A percentile compares a stretch with the other conserved stretches of the same genome.
These are phyloP conservation scores for Yamadazyma spencermartinsiae DNA, from an alignment of 1,139 yeast species.

Conservation along the genomic window DNA sequence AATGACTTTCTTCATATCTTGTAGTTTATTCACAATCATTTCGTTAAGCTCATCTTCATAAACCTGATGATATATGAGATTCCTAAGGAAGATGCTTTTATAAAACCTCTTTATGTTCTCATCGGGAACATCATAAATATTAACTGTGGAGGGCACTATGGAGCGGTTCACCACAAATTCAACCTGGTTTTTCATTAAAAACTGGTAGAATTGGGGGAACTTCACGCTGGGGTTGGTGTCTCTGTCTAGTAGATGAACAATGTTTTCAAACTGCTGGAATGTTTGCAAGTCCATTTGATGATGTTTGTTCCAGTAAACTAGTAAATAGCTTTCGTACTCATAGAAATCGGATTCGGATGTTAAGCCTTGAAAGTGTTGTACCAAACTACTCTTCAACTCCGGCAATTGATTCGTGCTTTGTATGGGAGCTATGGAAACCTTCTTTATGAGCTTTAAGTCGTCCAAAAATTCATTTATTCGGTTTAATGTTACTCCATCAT, in stretches of 20 bases:
- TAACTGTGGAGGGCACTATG: background rate
- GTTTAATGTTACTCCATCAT: background rate
- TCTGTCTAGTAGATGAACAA: conserved; percentile 15
- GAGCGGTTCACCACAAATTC: conserved; percentile 1
- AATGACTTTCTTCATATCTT: background rate
- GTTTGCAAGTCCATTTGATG: conserved; percentile 7
- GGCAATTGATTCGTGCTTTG: background rate
- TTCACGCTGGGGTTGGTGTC: conserved; percentile 24
- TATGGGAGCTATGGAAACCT: background rate
- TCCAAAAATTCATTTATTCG: background rate
- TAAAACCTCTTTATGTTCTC: background rate
- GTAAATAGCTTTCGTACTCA: background rate
- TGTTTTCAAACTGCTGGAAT: conserved; percentile 24
- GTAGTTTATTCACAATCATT: conserved; percentile 8
- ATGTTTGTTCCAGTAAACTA: conserved; percentile 2
- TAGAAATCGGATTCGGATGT: background rate
- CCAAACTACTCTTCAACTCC: background rate
- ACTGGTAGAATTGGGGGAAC: conserved; percentile 27
- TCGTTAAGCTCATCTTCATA: conserved; percentile 13
- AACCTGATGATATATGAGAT: background rate
- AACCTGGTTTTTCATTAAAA: conserved; percentile 9
- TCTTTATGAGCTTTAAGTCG: background rate
- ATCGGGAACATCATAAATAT: background rate
- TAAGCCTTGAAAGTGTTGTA: background rate
- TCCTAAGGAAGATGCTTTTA: background rate